phyloP scores from a whole-genome alignment of 768 basidiomycete species.

The Mycena galopus region DNA sequence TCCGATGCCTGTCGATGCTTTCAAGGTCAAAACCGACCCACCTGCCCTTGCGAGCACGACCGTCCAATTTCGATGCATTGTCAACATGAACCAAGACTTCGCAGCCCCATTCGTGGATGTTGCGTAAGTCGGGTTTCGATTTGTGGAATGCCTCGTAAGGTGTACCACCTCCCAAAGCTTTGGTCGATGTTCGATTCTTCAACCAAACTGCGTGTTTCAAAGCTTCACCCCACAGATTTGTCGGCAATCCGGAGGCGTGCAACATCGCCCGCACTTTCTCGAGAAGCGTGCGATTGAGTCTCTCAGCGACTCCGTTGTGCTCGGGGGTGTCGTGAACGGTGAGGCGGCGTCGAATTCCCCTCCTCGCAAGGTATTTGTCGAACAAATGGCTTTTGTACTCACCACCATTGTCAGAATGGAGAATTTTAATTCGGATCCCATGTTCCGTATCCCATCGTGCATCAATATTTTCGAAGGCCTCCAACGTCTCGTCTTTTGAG shows the following conservation, averaged over 20 bases:
- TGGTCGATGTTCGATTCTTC: conserved; percentile 42
- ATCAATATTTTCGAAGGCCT: conserved; percentile 41
- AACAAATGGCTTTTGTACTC: conserved; percentile 44
- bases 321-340: conserved; percentile 46
- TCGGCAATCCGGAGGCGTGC: conserved; percentile 41
- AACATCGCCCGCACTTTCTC: conserved; percentile 49
- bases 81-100: conserved; percentile 37
- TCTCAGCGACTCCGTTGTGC: conserved; percentile 55
- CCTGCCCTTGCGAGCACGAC: conserved; percentile 39
- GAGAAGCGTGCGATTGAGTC: conserved; percentile 46
- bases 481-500: conserved; percentile 45
- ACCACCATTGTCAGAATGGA: conserved; percentile 47
- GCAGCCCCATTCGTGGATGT: conserved; percentile 23
- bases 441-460: conserved; percentile 42
- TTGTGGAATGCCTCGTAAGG: conserved; percentile 38
- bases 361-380: conserved; percentile 30
- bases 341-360: conserved; percentile 35
- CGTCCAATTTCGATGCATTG: conserved; percentile 42
- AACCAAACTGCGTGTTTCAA: conserved; percentile 42
- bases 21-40: conserved; percentile 52
- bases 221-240: conserved; percentile 50
- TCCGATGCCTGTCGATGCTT: conserved; percentile 42
- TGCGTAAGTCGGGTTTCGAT: conserved; percentile 38
- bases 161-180: conserved; percentile 32
- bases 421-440: conserved; percentile 39